Evolutionary conservation across 106 monocot genomes (phyloP).

Genomic region (Acorus gramineus): DNA sequence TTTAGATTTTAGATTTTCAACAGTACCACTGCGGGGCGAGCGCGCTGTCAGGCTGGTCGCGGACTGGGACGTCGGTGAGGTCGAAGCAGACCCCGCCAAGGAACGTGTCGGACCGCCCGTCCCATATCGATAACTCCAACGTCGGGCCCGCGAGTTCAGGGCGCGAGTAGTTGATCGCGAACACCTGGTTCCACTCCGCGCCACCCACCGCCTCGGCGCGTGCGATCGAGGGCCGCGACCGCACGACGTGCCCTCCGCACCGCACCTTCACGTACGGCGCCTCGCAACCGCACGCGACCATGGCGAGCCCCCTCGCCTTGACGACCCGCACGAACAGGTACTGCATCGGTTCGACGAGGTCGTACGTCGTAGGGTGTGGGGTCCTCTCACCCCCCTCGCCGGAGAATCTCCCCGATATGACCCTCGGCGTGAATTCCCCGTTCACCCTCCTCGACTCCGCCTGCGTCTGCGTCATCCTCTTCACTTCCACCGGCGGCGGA

Average conservation of each 20-base stretch:
- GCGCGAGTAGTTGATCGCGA: slow-evolving; percentile 48
- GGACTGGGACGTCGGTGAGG: slow-evolving; percentile 79
- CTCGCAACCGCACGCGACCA: slow-evolving; percentile 18
- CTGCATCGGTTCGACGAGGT: slow-evolving; percentile 89
- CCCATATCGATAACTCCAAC: slow-evolving; percentile 72
- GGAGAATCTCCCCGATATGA: slow-evolving; percentile 45
- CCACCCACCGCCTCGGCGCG: slow-evolving; percentile 22
- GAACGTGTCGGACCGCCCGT: slow-evolving; percentile 31
- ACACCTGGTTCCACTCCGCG: slow-evolving; percentile 84
- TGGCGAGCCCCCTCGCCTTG: slow-evolving; percentile 48
- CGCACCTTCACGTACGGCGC: slow-evolving; percentile 63
- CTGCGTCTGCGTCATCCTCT: slow-evolving; percentile 39
- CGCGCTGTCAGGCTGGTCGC: slow-evolving; percentile 84
- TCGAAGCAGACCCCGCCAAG: slow-evolving; percentile 98
- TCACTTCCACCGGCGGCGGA: slow-evolving; percentile 51
- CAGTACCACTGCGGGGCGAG: slow-evolving; percentile 86
- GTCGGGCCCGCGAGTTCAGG: slow-evolving; percentile 36
- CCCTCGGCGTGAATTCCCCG: slow-evolving; percentile 22
- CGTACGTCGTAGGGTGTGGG: slow-evolving; percentile 34
- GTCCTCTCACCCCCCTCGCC: slow-evolving; percentile 24
- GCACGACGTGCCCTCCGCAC: slow-evolving; percentile 34
- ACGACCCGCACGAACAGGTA: slow-evolving; percentile 82
- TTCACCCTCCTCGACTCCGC: slow-evolving; percentile 13
- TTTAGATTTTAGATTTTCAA: no score
- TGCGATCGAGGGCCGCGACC: slow-evolving; percentile 28